phyloP scores from a whole-genome alignment of 257 asterid genomes.

The Eustoma russellianum region DNA sequence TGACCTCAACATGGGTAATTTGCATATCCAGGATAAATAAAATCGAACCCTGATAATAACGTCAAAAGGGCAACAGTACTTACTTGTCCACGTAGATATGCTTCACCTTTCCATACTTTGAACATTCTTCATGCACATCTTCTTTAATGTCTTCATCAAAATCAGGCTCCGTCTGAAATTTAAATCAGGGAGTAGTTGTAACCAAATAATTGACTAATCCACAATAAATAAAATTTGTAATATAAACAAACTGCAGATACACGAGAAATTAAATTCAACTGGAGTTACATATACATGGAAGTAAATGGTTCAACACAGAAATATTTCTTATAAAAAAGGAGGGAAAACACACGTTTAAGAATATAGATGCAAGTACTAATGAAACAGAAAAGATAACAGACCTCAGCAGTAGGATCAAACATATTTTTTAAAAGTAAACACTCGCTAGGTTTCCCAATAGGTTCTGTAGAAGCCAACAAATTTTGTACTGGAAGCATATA shows the following conservation, averaged over 20 bases:
- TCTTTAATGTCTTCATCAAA: slow-evolving; percentile 88
- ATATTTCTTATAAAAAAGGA: too few species aligned
- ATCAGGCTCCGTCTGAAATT: slow-evolving; percentile 72
- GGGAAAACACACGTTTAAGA: too few species aligned
- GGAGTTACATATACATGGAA: too few species aligned
- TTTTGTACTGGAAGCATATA: slow-evolving; percentile 47
- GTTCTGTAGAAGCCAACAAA: slow-evolving; percentile 53
- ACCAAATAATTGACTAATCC: too few species aligned
- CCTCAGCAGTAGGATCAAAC: slow-evolving; percentile 97
- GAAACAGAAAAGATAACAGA: slow-evolving; percentile 15
- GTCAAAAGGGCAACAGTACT: slow-evolving; percentile 13
- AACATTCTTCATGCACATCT: slow-evolving; percentile 89
- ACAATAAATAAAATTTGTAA: too few species aligned
- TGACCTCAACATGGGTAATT: too few species aligned
- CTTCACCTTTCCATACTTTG: slow-evolving; percentile 83
- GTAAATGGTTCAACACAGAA: too few species aligned
- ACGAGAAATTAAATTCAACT: too few species aligned
- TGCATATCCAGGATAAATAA: too few species aligned
- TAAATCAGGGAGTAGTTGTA: background rate
- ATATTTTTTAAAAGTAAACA: slow-evolving; percentile 89
- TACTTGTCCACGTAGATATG: slow-evolving; percentile 91
- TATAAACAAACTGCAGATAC: too few species aligned
- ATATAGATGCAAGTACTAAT: too few species aligned
- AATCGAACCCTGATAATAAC: too few species aligned
- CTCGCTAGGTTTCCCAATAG: slow-evolving; percentile 92